phyloP scores from a whole-genome alignment of 495 filamentous ascomycete species.

The Talaromyces trachyspermus region DNA sequence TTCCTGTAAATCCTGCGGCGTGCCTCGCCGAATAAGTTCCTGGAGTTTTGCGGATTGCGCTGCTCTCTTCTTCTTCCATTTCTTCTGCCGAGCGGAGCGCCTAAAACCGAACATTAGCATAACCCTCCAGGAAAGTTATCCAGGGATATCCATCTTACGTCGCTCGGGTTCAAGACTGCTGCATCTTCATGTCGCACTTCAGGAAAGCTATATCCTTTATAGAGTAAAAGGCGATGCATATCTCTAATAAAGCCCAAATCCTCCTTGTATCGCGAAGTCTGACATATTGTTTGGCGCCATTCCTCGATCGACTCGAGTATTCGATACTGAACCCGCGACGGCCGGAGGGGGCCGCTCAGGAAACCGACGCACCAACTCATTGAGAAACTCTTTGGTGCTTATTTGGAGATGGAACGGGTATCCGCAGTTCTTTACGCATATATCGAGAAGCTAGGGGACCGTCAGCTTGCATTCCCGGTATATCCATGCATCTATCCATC shows the following conservation, averaged over 20 bases:
- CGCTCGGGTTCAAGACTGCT: slow-evolving; percentile 93
- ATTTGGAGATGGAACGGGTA: slow-evolving; percentile 99
- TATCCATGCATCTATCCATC: neutral
- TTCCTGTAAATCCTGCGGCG: slow-evolving; percentile 88
- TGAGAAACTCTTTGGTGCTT: slow-evolving; percentile 96
- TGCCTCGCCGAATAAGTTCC: slow-evolving; percentile 87
- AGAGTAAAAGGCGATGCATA: slow-evolving; percentile 92
- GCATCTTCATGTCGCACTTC: slow-evolving; percentile 89
- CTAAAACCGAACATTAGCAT: slow-evolving; percentile 47
- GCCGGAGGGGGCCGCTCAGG: slow-evolving; percentile 88
- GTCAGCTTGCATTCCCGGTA: slow-evolving; percentile 11
- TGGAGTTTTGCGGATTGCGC: slow-evolving; percentile 96
- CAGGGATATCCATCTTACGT: slow-evolving; percentile 54
- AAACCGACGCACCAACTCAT: slow-evolving; percentile 94
- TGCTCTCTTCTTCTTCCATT: slow-evolving; percentile 93
- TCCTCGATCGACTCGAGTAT: slow-evolving; percentile 97
- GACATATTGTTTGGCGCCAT: slow-evolving; percentile 96
- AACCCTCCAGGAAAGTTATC: too few relatives aligned
- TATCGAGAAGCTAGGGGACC: slow-evolving; percentile 74
- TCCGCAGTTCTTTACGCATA: slow-evolving; percentile 99
- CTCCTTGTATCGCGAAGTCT: slow-evolving; percentile 94
- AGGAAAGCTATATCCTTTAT: slow-evolving; percentile 94
- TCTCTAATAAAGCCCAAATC: slow-evolving; percentile 94
- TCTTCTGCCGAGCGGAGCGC: slow-evolving; percentile 94
- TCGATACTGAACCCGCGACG: slow-evolving; percentile 79